These are phyloP conservation scores for Pichia nanzhaoensis DNA, from an alignment of 805 yeast species.

Conservation along the genomic window DNA sequence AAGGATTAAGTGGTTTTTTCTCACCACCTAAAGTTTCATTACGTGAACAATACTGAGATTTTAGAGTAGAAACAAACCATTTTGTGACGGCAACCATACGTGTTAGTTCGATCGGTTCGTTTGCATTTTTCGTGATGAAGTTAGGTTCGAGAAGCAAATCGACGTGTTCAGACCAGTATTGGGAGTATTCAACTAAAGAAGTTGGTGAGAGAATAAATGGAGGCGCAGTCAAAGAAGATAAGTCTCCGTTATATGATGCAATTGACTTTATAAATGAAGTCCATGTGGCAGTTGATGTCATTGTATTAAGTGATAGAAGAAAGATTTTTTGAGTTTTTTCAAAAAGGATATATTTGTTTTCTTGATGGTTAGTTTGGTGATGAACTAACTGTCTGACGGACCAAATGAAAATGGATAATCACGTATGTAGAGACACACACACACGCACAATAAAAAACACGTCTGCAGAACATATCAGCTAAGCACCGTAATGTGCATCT, in stretches of 20 bases:
- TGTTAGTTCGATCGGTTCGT: constrained; percentile 46
- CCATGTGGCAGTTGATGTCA: constrained; percentile 55
- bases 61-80: constrained; percentile 88
- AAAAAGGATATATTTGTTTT: too few species aligned
- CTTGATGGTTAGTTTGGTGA: too few species aligned
- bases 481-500: too few species aligned
- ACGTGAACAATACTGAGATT: constrained; percentile 91
- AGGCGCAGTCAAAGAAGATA: constrained; percentile 92
- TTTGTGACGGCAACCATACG: constrained; percentile 76
- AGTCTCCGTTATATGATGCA: constrained; percentile 88
- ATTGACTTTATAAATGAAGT: constrained; percentile 84
- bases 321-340: too few species aligned
- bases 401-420: too few species aligned
- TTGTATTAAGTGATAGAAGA: constrained; percentile 1
- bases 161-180: constrained; percentile 94
- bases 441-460: too few species aligned
- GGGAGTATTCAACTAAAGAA: constrained; percentile 84
- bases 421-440: too few species aligned
- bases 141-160: constrained; percentile 73
- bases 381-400: too few species aligned
- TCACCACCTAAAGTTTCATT: constrained; percentile 91
- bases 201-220: constrained; percentile 91
- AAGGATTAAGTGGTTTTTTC: constrained; percentile 95
- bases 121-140: constrained; percentile 32
- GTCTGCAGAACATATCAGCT: too few species aligned